Conservation (phyloP, 345 rosid genomes). For the Salix brachista region DNA sequence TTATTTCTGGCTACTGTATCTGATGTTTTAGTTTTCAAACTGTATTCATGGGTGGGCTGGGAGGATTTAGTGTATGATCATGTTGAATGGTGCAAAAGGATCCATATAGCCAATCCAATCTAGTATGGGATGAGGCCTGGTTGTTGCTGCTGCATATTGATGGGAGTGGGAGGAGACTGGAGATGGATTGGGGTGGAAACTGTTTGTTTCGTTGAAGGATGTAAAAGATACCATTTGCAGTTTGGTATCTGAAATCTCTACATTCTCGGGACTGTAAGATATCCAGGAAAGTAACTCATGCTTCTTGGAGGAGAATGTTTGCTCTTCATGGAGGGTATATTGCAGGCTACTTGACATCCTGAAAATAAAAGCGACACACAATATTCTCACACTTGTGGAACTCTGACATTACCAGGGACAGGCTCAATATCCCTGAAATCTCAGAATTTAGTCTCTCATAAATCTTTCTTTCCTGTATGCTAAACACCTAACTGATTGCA, state of each 20-base stretch:
- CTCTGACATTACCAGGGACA: background rate
- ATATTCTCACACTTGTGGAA: background rate
- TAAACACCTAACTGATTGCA: background rate
- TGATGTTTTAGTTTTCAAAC: background rate
- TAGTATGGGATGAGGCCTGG: background rate
- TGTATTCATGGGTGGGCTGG: background rate
- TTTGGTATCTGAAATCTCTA: background rate
- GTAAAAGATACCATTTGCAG: background rate
- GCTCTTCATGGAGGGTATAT: background rate
- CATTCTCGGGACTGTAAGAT: background rate
- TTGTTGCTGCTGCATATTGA: background rate
- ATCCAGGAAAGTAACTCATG: background rate
- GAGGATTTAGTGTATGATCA: background rate
- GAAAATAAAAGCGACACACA: background rate
- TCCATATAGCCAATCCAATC: background rate
- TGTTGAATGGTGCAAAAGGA: background rate
- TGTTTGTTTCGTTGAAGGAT: background rate
- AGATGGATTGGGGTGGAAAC: background rate
- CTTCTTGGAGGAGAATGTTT: background rate
- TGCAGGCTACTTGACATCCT: background rate
- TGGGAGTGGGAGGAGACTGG: background rate
- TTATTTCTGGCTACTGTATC: background rate
- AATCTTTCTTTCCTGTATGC: background rate
- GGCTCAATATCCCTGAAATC: background rate
- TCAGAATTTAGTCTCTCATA: background rate